Evolutionary conservation across 2,329 filamentous ascomycete genomes (phyloP), one percentile per base, ranked within the genome.

Genomic region (Ophiostoma sp.): DNA sequence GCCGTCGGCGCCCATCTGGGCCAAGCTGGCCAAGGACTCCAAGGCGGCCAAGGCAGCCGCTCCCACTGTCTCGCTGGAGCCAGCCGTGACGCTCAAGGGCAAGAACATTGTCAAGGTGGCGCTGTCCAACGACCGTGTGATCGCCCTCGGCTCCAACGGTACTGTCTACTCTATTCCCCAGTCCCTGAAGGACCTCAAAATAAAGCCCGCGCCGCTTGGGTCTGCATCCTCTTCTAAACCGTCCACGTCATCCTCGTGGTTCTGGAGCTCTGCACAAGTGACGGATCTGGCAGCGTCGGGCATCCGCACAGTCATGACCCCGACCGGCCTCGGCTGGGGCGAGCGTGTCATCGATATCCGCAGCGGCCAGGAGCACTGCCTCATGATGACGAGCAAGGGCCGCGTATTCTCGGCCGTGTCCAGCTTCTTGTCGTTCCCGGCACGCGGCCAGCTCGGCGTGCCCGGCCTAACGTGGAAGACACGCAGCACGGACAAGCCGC

Each of bases 351-450:
- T 86, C 0, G 85, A 92, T 68, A 86, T 98, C 71, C 86, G 87
- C 71, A 88, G 90, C 73, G 95, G 95, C 1, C 84, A 92, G 17
- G 93, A 98, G 76, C 94, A 98, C 78, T 91, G 90, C 41, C 84
- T 98, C 0, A 84, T 99, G 67, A 84, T 97, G 72, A 97, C 94
- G 0, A 93, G 88, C 66, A 87, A 86, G 68, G 95, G 95, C 0
- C 91, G 94, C 57, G 86, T 98, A 44, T 98, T 96, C 79, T 91
- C 94, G 2, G 89, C 91, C n/a, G 94, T 92, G 1, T 89, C 93
- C 2, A 93, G 91, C 72, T 89, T 89, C 23, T 86, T 90, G 70
- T 84, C 88, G 68, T 98, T 91, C 77, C 95, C 95, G 0, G 86
- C 86, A 2, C 89, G 87, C 76, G 95, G 95, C 6, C 94, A 99